Evolutionary conservation across 2,329 filamentous ascomycete species (phyloP).

Genomic region (Microdochium trichocladiopsis): DNA sequence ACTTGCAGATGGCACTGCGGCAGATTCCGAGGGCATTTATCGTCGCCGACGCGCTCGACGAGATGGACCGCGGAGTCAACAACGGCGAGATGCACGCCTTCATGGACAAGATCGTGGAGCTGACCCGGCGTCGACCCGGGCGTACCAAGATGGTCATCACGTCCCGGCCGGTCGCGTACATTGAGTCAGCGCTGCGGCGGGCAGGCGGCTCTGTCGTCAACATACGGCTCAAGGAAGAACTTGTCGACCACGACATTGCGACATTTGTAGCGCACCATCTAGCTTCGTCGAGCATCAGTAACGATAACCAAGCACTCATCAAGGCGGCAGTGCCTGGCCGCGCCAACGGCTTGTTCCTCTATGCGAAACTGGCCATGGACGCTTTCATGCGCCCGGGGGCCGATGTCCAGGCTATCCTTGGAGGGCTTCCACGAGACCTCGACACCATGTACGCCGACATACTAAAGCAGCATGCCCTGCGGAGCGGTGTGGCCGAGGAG

Average conservation of each 20-base stretch:
- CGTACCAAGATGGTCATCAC: conserved; percentile 31
- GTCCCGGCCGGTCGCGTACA: conserved; percentile 25
- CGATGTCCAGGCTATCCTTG: conserved; percentile 16
- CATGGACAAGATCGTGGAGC: conserved; percentile 22
- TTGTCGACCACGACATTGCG: conserved; percentile 31
- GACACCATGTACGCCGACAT: conserved; percentile 32
- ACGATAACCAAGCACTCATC: conserved; percentile 12
- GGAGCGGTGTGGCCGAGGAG: conserved; percentile 18
- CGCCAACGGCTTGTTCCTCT: conserved; percentile 36
- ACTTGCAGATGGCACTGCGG: conserved; percentile 15
- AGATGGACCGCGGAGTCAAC: conserved; percentile 28
- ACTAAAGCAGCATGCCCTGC: conserved; percentile 25
- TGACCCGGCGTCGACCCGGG: conserved; percentile 9
- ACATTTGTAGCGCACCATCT: conserved; percentile 20
- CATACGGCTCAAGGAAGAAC: conserved; percentile 26
- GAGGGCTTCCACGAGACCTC: conserved; percentile 24
- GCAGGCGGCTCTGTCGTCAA: conserved; percentile 10
- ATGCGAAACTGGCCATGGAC: conserved; percentile 34
- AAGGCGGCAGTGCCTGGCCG: conserved; percentile 22
- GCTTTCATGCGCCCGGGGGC: conserved; percentile 19
- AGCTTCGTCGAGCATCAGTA: neutral
- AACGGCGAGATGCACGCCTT: conserved; percentile 20
- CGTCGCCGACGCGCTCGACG: conserved; percentile 36
- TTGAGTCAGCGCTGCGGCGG: conserved; percentile 21
- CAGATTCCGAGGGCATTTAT: conserved; percentile 22